phyloP scores from a whole-genome alignment of 2,329 filamentous ascomycete genomes.

The Emergomyces orientalis region DNA sequence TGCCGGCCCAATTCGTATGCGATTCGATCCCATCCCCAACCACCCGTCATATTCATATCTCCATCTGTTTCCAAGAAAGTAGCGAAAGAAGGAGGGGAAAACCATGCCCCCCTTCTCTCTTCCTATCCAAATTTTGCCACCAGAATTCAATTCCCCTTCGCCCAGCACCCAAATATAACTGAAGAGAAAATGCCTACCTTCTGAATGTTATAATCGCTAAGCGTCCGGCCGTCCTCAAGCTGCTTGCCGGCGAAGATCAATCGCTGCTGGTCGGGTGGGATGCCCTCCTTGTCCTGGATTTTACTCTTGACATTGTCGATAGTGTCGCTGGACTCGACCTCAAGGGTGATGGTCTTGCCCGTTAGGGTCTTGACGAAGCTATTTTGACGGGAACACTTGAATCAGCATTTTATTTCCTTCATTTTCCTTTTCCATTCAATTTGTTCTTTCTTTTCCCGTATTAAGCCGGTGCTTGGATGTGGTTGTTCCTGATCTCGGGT shows the following conservation, averaged over 20 bases:
- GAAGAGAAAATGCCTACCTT: constrained; percentile 58
- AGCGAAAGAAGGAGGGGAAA: constrained; percentile 14
- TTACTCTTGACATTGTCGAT: constrained; percentile 64
- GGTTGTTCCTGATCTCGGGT: constrained; percentile 20
- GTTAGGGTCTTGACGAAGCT: constrained; percentile 72
- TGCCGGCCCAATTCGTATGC: constrained; percentile 5
- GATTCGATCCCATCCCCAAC: not conserved
- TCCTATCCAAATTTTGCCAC: constrained; percentile 2
- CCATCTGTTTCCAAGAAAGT: too few relatives aligned
- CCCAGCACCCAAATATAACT: constrained; percentile 40
- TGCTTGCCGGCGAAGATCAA: constrained; percentile 64
- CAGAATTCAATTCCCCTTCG: not conserved
- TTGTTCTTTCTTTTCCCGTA: not conserved
- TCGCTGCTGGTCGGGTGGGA: constrained; percentile 61
- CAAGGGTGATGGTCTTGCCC: constrained; percentile 60
- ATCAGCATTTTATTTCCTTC: constrained; percentile 1
- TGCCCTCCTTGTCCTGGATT: constrained; percentile 75
- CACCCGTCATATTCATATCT: too few relatives aligned
- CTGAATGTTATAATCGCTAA: constrained; percentile 48
- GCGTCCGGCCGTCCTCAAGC: constrained; percentile 43
- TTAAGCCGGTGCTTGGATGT: constrained; percentile 14
- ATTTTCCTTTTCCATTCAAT: not conserved
- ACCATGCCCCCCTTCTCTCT: not conserved
- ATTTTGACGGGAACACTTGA: constrained; percentile 9
- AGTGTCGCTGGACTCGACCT: constrained; percentile 59